Conservation (phyloP, 2,329 filamentous ascomycete genomes). For the Fusarium irregulare region DNA sequence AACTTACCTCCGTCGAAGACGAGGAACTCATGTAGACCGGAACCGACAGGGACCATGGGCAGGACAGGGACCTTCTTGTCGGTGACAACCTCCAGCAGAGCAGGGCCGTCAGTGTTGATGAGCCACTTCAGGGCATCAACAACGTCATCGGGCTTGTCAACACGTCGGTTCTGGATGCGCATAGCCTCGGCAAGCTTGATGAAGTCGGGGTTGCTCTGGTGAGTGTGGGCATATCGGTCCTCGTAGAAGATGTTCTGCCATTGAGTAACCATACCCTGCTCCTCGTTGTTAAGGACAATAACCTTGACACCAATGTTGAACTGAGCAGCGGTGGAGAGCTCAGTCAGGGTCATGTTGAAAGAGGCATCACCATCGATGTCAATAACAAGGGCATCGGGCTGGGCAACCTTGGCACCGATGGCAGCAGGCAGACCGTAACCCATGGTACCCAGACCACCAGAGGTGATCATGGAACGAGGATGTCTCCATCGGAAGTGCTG, state of each 20-base stretch:
- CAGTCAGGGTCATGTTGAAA: slow-evolving; percentile 98
- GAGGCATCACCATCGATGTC: slow-evolving; percentile 99
- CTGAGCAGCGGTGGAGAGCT: slow-evolving; percentile 91
- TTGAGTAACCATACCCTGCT: slow-evolving; percentile 98
- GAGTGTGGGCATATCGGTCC: slow-evolving; percentile 90
- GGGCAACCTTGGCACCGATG: slow-evolving; percentile 91
- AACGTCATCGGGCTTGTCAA: slow-evolving; percentile 80
- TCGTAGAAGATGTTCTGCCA: slow-evolving; percentile 99
- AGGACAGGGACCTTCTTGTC: slow-evolving; percentile 95
- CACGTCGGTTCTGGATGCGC: slow-evolving; percentile 80
- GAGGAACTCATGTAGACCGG: slow-evolving; percentile 90
- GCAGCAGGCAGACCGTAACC: slow-evolving; percentile 93
- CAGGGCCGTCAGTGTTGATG: slow-evolving; percentile 89
- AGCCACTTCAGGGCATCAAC: slow-evolving; percentile 86
- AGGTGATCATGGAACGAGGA: slow-evolving; percentile 94
- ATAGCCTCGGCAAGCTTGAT: slow-evolving; percentile 93
- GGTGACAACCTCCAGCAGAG: slow-evolving; percentile 89
- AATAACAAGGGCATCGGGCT: slow-evolving; percentile 82
- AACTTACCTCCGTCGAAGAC: slow-evolving; percentile 51
- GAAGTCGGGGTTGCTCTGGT: slow-evolving; percentile 96
- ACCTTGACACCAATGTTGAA: slow-evolving; percentile 98
- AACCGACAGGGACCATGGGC: slow-evolving; percentile 94
- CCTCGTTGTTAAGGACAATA: slow-evolving; percentile 94
- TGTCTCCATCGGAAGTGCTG: slow-evolving; percentile 96
- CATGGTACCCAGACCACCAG: slow-evolving; percentile 89